Base-by-base conservation (phyloP, 352 stramenopile species). In the Phytophthora tubulina region DNA sequence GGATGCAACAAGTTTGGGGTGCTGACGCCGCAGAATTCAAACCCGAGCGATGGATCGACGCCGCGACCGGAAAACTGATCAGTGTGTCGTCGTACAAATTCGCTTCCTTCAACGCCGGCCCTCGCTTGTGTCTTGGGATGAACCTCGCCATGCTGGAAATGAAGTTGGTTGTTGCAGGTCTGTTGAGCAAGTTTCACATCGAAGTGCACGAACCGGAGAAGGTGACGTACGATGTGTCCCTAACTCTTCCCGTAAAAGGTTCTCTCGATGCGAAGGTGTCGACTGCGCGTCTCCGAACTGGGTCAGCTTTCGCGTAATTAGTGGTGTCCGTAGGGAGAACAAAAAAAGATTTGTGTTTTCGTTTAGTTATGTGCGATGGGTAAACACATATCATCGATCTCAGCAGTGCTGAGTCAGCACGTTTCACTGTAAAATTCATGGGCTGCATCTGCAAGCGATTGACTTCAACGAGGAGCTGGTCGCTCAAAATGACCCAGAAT, bases 91-190 rank as follows among this genome's bases (percentile, higher is more conserved):
- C 39, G 8, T 45, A 45, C 39, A 45, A 45, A 11, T 45, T 45
- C 5, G 50, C 67, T 2, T 56, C 76, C 2, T 96, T 96, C 72
- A 79, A 91, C 68, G 79, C 74, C 4, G 89, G 88, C 2, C 81
- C 80, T 17, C 78, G 89, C 6, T 62, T 73, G 21, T 96, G 88
- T 55, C 65, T 92, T 45, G 89, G 89, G 11, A 82, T 78, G 61
- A 79, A 76, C 21, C 50, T 96, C 2, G 87, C 88, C 32, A 84
- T 94, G 68, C 67, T 95, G 6, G 83, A 96, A 72, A 90, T 94
- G 72, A 94, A 95, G 71, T 58, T 94, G 32, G 60, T 90, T 4
- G 58, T 89, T 8, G 57, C 70, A 9, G 35, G 35, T 1, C 35
- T 39, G 35, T 39, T 39, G 35, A 67, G 65, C 33, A 81, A 76